Conservation (phyloP, 768 basidiomycete species). For the Suillus alpinus region DNA sequence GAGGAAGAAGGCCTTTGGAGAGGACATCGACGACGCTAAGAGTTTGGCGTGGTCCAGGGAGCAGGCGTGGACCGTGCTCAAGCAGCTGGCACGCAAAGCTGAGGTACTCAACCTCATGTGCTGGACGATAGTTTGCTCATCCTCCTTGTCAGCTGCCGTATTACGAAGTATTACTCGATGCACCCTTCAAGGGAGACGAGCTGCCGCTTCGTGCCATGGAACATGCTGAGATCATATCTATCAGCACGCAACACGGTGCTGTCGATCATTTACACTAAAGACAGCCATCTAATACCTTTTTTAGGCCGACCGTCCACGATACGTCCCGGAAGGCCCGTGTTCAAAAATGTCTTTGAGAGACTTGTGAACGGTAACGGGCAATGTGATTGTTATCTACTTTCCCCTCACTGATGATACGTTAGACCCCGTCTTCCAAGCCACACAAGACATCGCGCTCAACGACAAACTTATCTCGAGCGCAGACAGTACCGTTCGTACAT, state of each 20-base stretch:
- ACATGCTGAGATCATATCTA: conserved; percentile 81
- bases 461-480: conserved; percentile 56
- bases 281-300: not conserved
- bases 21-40: conserved; percentile 88
- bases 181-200: conserved; percentile 93
- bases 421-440: conserved; percentile 80
- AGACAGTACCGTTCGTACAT: conserved; percentile 63
- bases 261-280: not conserved
- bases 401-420: not conserved
- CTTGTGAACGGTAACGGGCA: conserved; percentile 62
- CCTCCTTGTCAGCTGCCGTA: conserved; percentile 61
- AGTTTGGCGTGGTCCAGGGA: conserved; percentile 77
- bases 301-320: conserved; percentile 81
- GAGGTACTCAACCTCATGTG: conserved; percentile 45
- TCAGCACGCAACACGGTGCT: conserved; percentile 72
- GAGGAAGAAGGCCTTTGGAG: conserved; percentile 89
- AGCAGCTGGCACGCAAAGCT: conserved; percentile 59
- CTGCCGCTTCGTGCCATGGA: conserved; percentile 79
- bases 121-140: conserved; percentile 14
- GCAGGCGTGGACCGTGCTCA: conserved; percentile 85
- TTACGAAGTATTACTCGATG: conserved; percentile 74
- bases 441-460: conserved; percentile 80
- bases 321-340: conserved; percentile 88
- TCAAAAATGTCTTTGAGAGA: conserved; percentile 79
- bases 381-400: not conserved